phyloP scores from a whole-genome alignment of 2,329 filamentous ascomycete species.

The Aspergillus sp. region DNA sequence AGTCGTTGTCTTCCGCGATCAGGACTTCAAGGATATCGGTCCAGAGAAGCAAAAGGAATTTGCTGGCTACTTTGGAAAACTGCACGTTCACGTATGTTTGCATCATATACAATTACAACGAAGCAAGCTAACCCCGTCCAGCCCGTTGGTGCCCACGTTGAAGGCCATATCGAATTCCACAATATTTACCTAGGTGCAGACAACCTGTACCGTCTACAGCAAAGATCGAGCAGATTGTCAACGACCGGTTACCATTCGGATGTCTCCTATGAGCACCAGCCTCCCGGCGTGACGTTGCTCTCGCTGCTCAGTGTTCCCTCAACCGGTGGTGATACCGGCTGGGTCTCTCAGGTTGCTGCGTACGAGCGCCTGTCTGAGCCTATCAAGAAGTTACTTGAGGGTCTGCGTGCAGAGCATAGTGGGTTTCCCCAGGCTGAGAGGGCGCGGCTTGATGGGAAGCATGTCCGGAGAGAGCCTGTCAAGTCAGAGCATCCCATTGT shows the following conservation, averaged over 20 bases:
- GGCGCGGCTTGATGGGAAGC: slow-evolving; percentile 14
- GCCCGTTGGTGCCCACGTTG: slow-evolving; percentile 12
- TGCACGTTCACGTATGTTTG: slow-evolving; percentile 21
- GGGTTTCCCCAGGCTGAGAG: slow-evolving; percentile 27
- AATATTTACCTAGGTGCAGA: slow-evolving; percentile 12
- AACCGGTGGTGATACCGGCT: slow-evolving; percentile 32
- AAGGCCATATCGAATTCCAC: slow-evolving; percentile 10
- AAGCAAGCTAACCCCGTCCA: neutral
- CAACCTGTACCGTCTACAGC: slow-evolving; percentile 1
- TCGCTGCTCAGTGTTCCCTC: slow-evolving; percentile 23
- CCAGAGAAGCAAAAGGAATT: slow-evolving; percentile 34
- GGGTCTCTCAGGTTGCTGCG: slow-evolving; percentile 26
- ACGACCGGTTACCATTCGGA: slow-evolving; percentile 25
- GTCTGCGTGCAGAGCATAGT: slow-evolving; percentile 29
- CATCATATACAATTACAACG: neutral
- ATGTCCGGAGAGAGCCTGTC: slow-evolving; percentile 32
- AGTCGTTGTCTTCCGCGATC: slow-evolving; percentile 62
- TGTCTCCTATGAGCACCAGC: slow-evolving; percentile 28
- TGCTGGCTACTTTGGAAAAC: slow-evolving; percentile 28
- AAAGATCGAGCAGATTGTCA: neutral
- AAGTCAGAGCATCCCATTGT: slow-evolving; percentile 33
- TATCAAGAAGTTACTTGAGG: slow-evolving; percentile 25
- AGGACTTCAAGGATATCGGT: slow-evolving; percentile 46
- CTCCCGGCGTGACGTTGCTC: slow-evolving; percentile 30
- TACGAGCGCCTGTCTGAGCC: slow-evolving; percentile 29